phyloP scores from a whole-genome alignment of 768 basidiomycete species.

The Podaxis sp. region DNA sequence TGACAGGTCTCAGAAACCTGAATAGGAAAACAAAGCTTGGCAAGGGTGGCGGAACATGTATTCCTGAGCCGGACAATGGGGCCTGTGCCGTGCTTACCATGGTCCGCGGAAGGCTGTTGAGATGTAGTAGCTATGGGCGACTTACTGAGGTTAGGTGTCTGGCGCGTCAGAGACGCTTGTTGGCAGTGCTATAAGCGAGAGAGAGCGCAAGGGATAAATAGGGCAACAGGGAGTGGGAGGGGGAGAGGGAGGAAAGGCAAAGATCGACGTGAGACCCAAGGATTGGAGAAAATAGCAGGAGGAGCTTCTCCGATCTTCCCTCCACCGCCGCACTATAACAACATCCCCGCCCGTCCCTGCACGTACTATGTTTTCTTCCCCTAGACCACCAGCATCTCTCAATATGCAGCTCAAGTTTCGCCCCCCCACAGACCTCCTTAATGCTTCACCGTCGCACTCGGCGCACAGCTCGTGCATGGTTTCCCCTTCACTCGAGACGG shows the following conservation, averaged over 20 bases:
- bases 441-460: not conserved
- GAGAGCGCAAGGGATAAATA: conserved; percentile 11
- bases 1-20: not conserved
- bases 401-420: conserved; percentile 13
- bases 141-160: conserved; percentile 10
- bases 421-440: conserved; percentile 12
- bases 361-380: conserved; percentile 2
- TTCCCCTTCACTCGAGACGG: not conserved
- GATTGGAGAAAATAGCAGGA: not conserved
- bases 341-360: not conserved
- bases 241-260: not conserved
- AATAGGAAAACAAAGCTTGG: not conserved
- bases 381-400: conserved; percentile 5
- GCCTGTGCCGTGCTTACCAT: not conserved
- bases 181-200: not conserved
- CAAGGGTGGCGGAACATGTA: conserved; percentile 2
- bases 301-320: conserved; percentile 9
- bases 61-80: not conserved
- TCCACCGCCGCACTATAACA: conserved; percentile 12
- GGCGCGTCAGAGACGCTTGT: not conserved
- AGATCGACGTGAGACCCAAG: conserved; percentile 4
- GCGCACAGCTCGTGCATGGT: not conserved
- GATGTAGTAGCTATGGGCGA: not conserved
- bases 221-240: not conserved
- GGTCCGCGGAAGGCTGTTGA: conserved; percentile 15